Conservation (phyloP, 345 rosid species). For the Diplotaxis tenuifolia region DNA sequence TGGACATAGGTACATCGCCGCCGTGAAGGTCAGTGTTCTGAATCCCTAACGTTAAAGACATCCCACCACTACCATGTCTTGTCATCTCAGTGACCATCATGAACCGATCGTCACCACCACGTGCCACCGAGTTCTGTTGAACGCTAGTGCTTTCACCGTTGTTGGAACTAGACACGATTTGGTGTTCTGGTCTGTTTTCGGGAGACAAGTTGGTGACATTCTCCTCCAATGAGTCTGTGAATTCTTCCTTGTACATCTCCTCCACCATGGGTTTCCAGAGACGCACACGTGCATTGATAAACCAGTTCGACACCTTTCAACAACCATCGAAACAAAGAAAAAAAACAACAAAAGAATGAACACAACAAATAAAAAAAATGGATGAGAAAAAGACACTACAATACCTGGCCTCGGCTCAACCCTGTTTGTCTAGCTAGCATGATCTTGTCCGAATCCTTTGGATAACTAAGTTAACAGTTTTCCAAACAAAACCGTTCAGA, state of each 20-base stretch:
- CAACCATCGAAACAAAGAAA: background rate
- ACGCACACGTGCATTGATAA: conserved; percentile 95
- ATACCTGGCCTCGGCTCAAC: conserved; percentile 96
- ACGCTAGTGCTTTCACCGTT: conserved; percentile 38
- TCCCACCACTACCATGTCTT: conserved; percentile 56
- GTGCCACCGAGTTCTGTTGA: conserved; percentile 41
- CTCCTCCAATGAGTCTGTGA: conserved; percentile 55
- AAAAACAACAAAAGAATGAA: background rate
- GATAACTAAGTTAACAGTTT: conserved; percentile 51
- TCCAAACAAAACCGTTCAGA: background rate
- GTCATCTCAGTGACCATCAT: conserved; percentile 66
- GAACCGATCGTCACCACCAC: conserved; percentile 39
- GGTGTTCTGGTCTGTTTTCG: conserved; percentile 51
- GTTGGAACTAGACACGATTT: conserved; percentile 36
- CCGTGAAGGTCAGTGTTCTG: conserved; percentile 56
- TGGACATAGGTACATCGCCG: conserved; percentile 48
- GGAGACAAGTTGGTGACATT: conserved; percentile 75
- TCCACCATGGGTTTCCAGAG: conserved; percentile 99
- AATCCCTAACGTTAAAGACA: conserved; percentile 81
- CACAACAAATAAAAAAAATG: background rate
- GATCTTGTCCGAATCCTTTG: conserved; percentile 96
- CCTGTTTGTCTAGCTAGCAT: conserved; percentile 98
- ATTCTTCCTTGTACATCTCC: conserved; percentile 99
- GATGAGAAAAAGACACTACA: background rate
- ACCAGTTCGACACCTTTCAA: conserved; percentile 91